Evolutionary conservation across 176 grass and related monocot species (phyloP), one percentile per base, ranked within the genome.

Genomic region (Triticum urartu): DNA sequence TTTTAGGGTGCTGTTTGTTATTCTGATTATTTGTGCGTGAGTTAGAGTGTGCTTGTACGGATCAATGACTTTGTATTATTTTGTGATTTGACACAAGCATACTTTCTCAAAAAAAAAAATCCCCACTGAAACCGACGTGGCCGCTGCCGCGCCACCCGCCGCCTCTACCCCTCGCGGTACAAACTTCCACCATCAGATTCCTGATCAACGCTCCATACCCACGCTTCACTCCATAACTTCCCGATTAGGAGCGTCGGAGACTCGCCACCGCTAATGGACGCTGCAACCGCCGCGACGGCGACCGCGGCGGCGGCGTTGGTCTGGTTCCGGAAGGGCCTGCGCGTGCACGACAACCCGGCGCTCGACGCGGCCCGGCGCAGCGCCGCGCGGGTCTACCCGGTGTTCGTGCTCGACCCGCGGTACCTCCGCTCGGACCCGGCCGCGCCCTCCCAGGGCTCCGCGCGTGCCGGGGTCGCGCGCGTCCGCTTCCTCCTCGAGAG

Each of bases 271-370:
- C 36, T 70, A 64, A 87, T 89, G 78, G 87, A 89, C 71, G 70
- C 62, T 60, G 82, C 77, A 20, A 81, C 72, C 52, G 81, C 68
- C n/a, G 65, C 77, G 20, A 74, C 78, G 45, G 90, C 93, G 36
- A 81, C 72, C 52, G 81, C 68, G 15, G 65, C 77, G 20, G 66
- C 78, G 45, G 90, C 93, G 36, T 80, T 98, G 93, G 86, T 98
- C 33, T 98, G 96, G 96, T 95, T 98, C 74, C 79, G 96, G 62
- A 95, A 95, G 86, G 96, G 93, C 9, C 84, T 98, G 21, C 91
- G 93, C 20, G 85, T 98, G 58, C 93, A 98, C 85, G 96, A 98
- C 88, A 98, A 98, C 81, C 96, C 96, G 17, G 93, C 92, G 26
- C 92, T 95, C 12, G 92, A 98, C 33, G 82, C 68, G 11, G 93